These are phyloP conservation scores for Cladophialophora bantiana DNA, from an alignment of 2,329 filamentous ascomycete species.

Conservation along the genomic window DNA sequence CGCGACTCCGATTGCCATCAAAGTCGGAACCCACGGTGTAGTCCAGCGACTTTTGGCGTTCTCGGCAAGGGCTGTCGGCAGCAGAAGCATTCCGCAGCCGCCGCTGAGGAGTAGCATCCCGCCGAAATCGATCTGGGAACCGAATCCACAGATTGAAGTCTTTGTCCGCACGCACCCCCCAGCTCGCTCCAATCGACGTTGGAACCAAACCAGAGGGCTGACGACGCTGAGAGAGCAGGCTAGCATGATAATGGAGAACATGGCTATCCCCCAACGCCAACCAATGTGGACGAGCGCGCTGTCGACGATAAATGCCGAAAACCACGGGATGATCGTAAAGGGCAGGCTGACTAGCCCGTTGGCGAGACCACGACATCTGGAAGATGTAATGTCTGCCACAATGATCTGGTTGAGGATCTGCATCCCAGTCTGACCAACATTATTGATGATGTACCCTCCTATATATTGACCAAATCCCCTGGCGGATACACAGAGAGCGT, in stretches of 20 bases:
- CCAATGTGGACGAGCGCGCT: slow-evolving; percentile 51
- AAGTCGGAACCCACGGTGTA: slow-evolving; percentile 54
- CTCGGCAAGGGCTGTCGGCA: slow-evolving; percentile 57
- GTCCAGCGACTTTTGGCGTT: slow-evolving; percentile 52
- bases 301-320: slow-evolving; percentile 52
- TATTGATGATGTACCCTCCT: slow-evolving; percentile 48
- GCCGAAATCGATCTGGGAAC: slow-evolving; percentile 47
- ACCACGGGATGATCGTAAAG: slow-evolving; percentile 52
- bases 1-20: slow-evolving; percentile 54
- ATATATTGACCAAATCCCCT: slow-evolving; percentile 48
- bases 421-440: slow-evolving; percentile 50
- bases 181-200: slow-evolving; percentile 45
- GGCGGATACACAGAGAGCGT: slow-evolving; percentile 49
- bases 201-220: slow-evolving; percentile 48
- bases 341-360: slow-evolving; percentile 50
- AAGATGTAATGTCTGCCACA: slow-evolving; percentile 52
- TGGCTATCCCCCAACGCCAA: slow-evolving; percentile 55
- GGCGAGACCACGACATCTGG: slow-evolving; percentile 51
- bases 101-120: slow-evolving; percentile 57
- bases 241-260: slow-evolving; percentile 54
- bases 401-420: slow-evolving; percentile 55
- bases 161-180: slow-evolving; percentile 43
- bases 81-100: slow-evolving; percentile 57
- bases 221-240: slow-evolving; percentile 48
- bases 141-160: slow-evolving; percentile 43